Evolutionary conservation across 2,329 filamentous ascomycete genomes (phyloP), one percentile per base, ranked within the genome.

Genomic region (Clarireedia homoeocarpa): DNA sequence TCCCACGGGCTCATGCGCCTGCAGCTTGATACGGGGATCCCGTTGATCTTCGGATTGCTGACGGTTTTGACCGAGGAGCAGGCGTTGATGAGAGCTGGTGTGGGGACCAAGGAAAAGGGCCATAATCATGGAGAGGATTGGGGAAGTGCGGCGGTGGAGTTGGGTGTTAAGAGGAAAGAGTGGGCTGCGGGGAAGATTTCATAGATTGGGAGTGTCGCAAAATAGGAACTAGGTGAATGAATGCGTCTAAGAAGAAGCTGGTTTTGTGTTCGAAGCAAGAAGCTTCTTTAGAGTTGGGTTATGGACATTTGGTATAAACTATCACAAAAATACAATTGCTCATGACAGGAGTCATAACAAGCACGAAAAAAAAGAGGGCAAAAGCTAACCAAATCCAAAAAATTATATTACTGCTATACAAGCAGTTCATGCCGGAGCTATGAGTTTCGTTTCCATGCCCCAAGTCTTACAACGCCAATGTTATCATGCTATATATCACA

Each of bases 71-170:
- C 73, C 55, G 91, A 97, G 69, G 86, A 91, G 67, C 94, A 99
- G 74, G 94, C 90, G 12, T 76, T 87, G 72, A 85, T 87, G 55
- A 82, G 94, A 61, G 92, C 94, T 15, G 94, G 94, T 1, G 74
- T 96, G 56, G 53, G 53, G 6, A 44, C 38, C 3, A 23, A 36
- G 14, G 62, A 73, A 61, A 92, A 94, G 27, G 92, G 92, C 2
- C 94, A 97, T 71, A 97, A 97, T 74, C 92, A 99, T 73, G 94
- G 94, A 27, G 87, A 94, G 74, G 92, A 97, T 72, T 99, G 94
- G 94, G 94, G 94, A 3, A 79, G 83, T 65, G 94, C 92, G 20
- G 94, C 94, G 5, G 94, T 99, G 36, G 94, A 99, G 78, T 80
- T 99, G 77, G 91, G 88, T 5, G 81, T 88, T 17, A 97, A 96